Base-by-base conservation (phyloP, 306 rosid genomes). In the Aeschynomene evenia region DNA sequence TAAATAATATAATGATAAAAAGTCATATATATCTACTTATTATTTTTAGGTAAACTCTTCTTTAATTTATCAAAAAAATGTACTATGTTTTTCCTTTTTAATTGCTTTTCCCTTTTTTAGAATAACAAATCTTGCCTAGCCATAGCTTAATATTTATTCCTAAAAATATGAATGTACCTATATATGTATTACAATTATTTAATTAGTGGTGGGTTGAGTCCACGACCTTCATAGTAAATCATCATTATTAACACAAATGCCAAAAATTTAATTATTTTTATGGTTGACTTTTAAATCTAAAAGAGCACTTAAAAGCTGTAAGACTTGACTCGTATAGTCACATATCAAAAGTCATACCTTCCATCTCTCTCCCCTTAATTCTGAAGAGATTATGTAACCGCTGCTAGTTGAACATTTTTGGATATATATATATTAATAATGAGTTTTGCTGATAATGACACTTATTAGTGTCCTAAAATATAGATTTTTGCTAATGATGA, bases 211-310 rank as follows among this genome's bases (percentile, higher is more conserved):
- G 24, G 49, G 36, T 15, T 6, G 13, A 5, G 33, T 9, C 9
- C 49, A 9, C 33, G n/a, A 34, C 49, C 50, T 20, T 50, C 4
- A 49, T 4, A 46, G 15, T 43, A 37, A 59, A 71, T 5, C 11
- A 28, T 71, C 48, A 48, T 37, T 49, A 46, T 10, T 15, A 34
- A 37, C 65, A 23, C 65, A 23, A 59, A 39, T 68, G 29, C n/a
- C 16, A 58, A 63, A 71, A 54, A 24, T n/a, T n/a, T n/a, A n/a
- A n/a, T 43, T 7, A 28, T 29, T 24, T 64, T n/a, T 49, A 9
- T 26, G 36, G 65, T 37, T 78, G 82, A 72, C 78, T 28, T 48
- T 40, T 28, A 22, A 65, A 56, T 65, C 65, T 56, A 63, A 65
- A 64, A 49, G 39, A 26, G 58, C 31, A 28, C 29, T 4, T 4